Evolutionary conservation across 2,329 filamentous ascomycete species (phyloP).

Genomic region (Trichoderma sp.): DNA sequence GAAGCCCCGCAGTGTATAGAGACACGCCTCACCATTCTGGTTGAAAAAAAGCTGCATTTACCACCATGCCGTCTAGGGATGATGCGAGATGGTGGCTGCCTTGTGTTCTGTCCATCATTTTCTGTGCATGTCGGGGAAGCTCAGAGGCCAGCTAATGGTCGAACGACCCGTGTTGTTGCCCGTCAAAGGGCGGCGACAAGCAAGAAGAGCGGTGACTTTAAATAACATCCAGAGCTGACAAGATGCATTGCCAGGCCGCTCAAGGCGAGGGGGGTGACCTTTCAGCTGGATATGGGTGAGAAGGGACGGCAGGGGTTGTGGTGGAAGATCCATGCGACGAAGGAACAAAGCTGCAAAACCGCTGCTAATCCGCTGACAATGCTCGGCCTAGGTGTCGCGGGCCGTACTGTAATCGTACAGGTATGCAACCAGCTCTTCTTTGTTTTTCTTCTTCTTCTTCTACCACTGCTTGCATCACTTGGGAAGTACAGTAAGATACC

Average conservation of each 20-base stretch:
- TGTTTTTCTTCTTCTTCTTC: not conserved
- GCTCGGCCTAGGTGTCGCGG: not conserved
- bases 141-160: not conserved
- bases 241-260: not conserved
- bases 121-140: not conserved
- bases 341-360: not conserved
- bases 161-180: not conserved
- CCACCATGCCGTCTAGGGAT: not conserved
- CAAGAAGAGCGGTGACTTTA: conserved; percentile 14
- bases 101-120: not conserved
- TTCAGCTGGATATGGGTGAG: conserved; percentile 17
- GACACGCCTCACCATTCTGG: conserved; percentile 14
- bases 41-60: not conserved
- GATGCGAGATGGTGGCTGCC: conserved; percentile 11
- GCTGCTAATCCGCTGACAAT: conserved; percentile 7
- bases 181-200: not conserved
- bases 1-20: conserved; percentile 20
- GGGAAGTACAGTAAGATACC: not conserved
- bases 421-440: not conserved
- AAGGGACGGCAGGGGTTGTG: conserved; percentile 8
- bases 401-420: not conserved
- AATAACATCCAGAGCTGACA: conserved; percentile 7
- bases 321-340: conserved; percentile 6
- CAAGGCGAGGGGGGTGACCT: not conserved
- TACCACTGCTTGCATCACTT: not conserved